phyloP scores from a whole-genome alignment of 1,139 yeast species.

The Citeromyces hawaiiensis region DNA sequence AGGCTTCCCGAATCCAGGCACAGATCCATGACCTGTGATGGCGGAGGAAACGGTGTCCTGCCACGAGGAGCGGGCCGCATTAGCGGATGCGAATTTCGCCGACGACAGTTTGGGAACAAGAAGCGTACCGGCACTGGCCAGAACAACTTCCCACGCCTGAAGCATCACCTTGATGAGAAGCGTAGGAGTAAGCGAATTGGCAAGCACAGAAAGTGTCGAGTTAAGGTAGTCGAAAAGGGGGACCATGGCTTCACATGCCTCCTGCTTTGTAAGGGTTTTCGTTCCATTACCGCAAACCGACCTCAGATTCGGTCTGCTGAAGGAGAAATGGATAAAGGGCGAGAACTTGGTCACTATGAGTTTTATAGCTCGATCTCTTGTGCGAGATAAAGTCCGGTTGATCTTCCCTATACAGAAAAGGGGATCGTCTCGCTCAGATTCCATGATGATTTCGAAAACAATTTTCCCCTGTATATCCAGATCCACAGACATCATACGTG shows the following conservation, averaged over 20 bases:
- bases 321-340: slow-evolving; percentile 5
- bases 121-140: slow-evolving; percentile 50
- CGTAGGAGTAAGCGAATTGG: slow-evolving; percentile 45
- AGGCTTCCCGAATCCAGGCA: slow-evolving; percentile 14
- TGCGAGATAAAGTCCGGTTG: slow-evolving; percentile 46
- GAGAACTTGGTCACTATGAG: slow-evolving; percentile 49
- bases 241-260: slow-evolving; percentile 53
- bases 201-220: slow-evolving; percentile 53
- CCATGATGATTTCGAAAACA: slow-evolving; percentile 55
- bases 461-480: slow-evolving; percentile 60
- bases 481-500: slow-evolving; percentile 46
- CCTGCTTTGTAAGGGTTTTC: slow-evolving; percentile 32
- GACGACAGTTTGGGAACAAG: slow-evolving; percentile 60
- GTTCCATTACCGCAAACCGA: slow-evolving; percentile 40
- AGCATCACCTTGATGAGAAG: slow-evolving; percentile 57
- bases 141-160: slow-evolving; percentile 62
- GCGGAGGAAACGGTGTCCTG: slow-evolving; percentile 1
- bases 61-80: slow-evolving; percentile 15
- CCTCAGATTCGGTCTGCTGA: slow-evolving; percentile 24
- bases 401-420: slow-evolving; percentile 71
- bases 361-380: slow-evolving; percentile 51
- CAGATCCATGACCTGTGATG: slow-evolving; percentile 32
- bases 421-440: slow-evolving; percentile 67
- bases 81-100: slow-evolving; percentile 26
- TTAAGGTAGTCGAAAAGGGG: slow-evolving; percentile 71